Conservation (phyloP, 2,329 filamentous ascomycete species). For the Paraphaeosphaeria minitans region DNA sequence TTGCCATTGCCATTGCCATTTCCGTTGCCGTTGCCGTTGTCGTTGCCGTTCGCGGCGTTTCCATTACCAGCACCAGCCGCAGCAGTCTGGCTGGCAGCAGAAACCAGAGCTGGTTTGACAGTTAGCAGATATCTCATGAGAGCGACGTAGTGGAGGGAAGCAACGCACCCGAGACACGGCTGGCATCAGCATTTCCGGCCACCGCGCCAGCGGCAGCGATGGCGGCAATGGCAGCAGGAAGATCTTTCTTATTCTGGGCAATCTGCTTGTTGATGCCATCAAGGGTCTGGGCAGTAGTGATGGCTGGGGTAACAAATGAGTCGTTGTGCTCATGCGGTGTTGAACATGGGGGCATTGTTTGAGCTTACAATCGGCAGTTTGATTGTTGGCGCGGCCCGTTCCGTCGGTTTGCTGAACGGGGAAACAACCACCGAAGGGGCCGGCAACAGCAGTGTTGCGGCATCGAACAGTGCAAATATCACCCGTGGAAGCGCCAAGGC, state of each 20-base stretch:
- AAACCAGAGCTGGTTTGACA: background rate
- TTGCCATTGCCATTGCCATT: conserved; percentile 8
- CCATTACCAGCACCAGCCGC: conserved; percentile 15
- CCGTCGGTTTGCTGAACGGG: conserved; percentile 62
- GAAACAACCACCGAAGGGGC: conserved; percentile 67
- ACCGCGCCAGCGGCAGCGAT: conserved; percentile 52
- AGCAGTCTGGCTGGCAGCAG: conserved; percentile 13
- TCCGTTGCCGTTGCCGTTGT: conserved; percentile 1
- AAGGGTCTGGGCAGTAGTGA: conserved; percentile 55
- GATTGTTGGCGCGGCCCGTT: conserved; percentile 29
- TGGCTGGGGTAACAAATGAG: conserved; percentile 39
- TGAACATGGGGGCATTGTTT: background rate
- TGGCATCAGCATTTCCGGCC: conserved; percentile 42
- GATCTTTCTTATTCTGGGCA: conserved; percentile 57
- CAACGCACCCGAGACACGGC: conserved; percentile 48
- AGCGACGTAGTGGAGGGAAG: background rate
- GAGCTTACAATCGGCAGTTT: conserved; percentile 34
- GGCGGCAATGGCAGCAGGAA: conserved; percentile 54
- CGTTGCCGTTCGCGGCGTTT: conserved; percentile 15
- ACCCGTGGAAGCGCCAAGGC: conserved; percentile 59
- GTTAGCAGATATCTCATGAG: background rate
- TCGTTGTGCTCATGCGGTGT: conserved; percentile 16
- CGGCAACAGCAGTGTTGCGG: conserved; percentile 64
- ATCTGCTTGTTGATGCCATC: conserved; percentile 57
- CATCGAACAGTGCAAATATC: conserved; percentile 68